These are phyloP conservation scores for Annulohypoxylon truncatum DNA, from an alignment of 2,329 filamentous ascomycete species.

Conservation along the genomic window DNA sequence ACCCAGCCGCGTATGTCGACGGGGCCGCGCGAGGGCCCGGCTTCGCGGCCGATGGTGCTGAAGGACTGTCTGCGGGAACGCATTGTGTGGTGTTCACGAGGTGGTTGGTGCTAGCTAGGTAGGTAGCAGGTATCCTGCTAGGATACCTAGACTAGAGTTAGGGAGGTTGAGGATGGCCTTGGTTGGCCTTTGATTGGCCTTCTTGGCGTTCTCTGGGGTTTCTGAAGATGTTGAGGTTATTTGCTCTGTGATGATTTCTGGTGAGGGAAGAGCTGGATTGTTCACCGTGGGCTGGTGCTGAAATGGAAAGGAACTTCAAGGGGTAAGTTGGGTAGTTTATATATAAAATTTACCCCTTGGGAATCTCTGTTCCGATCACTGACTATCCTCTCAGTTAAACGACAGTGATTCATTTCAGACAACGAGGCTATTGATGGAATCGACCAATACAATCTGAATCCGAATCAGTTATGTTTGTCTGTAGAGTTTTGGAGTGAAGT, in stretches of 20 bases:
- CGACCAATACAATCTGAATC: no score
- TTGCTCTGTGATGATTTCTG: neutral
- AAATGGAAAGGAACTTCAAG: neutral
- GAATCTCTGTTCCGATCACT: neutral
- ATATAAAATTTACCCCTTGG: neutral
- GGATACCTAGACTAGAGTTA: no score
- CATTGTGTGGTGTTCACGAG: neutral
- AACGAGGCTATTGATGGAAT: no score
- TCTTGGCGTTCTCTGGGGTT: no score
- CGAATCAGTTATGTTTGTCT: no score
- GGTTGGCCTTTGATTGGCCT: no score
- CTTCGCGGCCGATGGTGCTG: neutral
- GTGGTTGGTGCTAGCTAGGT: no score
- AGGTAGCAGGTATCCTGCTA: no score
- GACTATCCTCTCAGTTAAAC: neutral
- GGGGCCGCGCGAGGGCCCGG: neutral
- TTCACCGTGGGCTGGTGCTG: neutral
- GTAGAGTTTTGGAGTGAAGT: neutral
- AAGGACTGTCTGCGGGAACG: neutral
- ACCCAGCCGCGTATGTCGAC: neutral
- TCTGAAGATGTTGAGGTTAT: neutral
- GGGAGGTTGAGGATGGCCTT: no score
- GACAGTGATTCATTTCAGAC: neutral
- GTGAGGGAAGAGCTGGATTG: neutral
- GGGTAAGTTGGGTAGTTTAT: neutral